Conservation (phyloP, 2,329 filamentous ascomycete genomes). For the Trichoderma afroharzianum region DNA sequence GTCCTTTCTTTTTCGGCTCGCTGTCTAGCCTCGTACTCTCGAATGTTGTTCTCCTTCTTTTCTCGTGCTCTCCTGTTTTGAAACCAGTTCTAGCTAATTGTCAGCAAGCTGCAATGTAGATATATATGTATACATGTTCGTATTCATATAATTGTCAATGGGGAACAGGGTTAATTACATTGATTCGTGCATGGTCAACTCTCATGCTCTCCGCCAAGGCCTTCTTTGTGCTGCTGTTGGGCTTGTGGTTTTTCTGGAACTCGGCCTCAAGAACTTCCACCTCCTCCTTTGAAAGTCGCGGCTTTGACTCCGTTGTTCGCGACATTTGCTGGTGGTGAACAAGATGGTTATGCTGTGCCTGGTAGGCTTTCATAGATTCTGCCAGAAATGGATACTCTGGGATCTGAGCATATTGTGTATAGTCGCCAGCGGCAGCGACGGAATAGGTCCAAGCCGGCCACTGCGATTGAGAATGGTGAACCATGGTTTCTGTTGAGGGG, state of each 20-base stretch:
- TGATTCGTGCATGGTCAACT: conserved; percentile 61
- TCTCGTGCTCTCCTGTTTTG: conserved; percentile 63
- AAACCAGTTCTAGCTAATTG: conserved; percentile 59
- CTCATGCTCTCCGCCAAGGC: conserved; percentile 58
- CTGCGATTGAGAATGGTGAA: conserved; percentile 33
- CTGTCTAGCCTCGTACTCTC: conserved; percentile 39
- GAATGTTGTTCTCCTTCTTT: conserved; percentile 58
- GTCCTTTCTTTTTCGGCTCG: conserved; percentile 34
- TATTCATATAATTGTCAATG: not conserved
- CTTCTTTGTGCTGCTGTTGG: conserved; percentile 59
- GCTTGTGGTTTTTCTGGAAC: conserved; percentile 62
- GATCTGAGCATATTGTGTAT: conserved; percentile 31
- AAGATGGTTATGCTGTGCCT: conserved; percentile 35
- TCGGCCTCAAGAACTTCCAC: conserved; percentile 58
- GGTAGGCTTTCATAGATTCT: conserved; percentile 39
- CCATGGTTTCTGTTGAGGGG: conserved; percentile 27
- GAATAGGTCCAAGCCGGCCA: conserved; percentile 37
- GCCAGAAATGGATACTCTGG: conserved; percentile 37
- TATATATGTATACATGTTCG: not conserved
- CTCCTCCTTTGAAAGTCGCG: conserved; percentile 55
- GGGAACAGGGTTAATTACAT: conserved; percentile 42
- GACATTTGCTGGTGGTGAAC: conserved; percentile 38
- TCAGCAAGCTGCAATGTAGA: conserved; percentile 28
- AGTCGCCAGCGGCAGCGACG: conserved; percentile 27
- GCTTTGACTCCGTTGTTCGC: conserved; percentile 47